Evolutionary conservation across 2,329 filamentous ascomycete species (phyloP).

Genomic region (Nannizziopsis barbatae): DNA sequence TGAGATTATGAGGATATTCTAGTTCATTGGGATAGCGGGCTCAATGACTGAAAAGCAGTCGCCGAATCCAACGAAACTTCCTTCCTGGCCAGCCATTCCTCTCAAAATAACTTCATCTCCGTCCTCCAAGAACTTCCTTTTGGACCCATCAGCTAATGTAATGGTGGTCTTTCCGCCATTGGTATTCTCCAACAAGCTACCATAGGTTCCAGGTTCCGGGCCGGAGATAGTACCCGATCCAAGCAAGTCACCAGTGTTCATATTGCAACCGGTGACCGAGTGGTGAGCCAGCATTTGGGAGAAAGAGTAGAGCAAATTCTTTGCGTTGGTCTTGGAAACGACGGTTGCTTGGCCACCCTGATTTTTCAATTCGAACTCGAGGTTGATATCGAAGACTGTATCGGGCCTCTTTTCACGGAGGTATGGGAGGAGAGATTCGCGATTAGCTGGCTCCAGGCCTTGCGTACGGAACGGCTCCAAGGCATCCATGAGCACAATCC

Average conservation of each 20-base stretch:
- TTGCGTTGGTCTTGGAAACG: constrained; percentile 50
- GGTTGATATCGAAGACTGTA: constrained; percentile 56
- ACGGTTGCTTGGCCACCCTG: constrained; percentile 43
- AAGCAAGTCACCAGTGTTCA: constrained; percentile 62
- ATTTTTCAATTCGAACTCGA: constrained; percentile 49
- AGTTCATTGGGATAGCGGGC: constrained; percentile 13
- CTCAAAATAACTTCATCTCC: constrained; percentile 58
- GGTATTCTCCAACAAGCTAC: constrained; percentile 62
- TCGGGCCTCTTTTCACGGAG: constrained; percentile 50
- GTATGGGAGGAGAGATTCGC: constrained; percentile 48
- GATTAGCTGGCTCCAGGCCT: constrained; percentile 44
- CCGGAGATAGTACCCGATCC: constrained; percentile 73
- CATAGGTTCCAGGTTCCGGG: constrained; percentile 45
- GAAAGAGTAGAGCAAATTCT: constrained; percentile 68
- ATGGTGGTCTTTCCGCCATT: constrained; percentile 56
- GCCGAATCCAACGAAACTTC: constrained; percentile 64
- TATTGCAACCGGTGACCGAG: constrained; percentile 61
- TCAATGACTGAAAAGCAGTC: constrained; percentile 30
- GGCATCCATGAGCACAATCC: constrained; percentile 67
- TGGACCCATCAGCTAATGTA: constrained; percentile 51
- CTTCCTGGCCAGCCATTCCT: constrained; percentile 55
- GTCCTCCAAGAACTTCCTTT: constrained; percentile 61
- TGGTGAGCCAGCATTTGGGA: constrained; percentile 75
- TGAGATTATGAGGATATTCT: not conserved
- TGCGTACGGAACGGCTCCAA: constrained; percentile 54